Evolutionary conservation across 306 rosid species (phyloP).

Genomic region (Rosa lucieae): DNA sequence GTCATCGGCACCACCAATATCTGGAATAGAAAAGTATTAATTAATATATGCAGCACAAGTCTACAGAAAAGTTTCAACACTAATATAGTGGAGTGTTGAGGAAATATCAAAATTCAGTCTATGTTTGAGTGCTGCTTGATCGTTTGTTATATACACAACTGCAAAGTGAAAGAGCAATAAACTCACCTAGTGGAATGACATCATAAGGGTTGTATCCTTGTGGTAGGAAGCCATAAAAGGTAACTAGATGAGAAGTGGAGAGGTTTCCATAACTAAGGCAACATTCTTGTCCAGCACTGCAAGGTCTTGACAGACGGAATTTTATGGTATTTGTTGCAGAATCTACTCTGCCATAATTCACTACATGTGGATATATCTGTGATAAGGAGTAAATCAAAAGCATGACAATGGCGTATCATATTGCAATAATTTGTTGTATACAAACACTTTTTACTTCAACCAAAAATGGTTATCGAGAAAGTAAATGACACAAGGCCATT

Average conservation of each 20-base stretch:
- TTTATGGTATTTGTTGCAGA: conserved; percentile 65
- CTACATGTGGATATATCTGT: conserved; percentile 76
- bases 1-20: conserved; percentile 39
- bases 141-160: neutral
- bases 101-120: neutral
- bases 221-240: conserved; percentile 83
- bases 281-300: conserved; percentile 80
- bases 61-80: neutral
- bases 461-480: neutral
- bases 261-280: conserved; percentile 76
- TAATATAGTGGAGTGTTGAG: neutral
- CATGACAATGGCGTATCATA: conserved; percentile 14
- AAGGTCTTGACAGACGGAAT: conserved; percentile 80
- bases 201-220: conserved; percentile 80
- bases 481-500: conserved; percentile 4
- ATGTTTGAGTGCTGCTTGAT: neutral
- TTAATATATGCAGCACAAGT: neutral
- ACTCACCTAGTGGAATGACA: conserved; percentile 70
- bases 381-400: conserved; percentile 30
- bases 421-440: conserved; percentile 9
- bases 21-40: conserved; percentile 34
- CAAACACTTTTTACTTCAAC: neutral
- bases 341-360: conserved; percentile 75
- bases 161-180: conserved; percentile 21
- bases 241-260: conserved; percentile 68